phyloP scores from a whole-genome alignment of 371 early-diverging fungal species.

The Mucor piriformis region DNA sequence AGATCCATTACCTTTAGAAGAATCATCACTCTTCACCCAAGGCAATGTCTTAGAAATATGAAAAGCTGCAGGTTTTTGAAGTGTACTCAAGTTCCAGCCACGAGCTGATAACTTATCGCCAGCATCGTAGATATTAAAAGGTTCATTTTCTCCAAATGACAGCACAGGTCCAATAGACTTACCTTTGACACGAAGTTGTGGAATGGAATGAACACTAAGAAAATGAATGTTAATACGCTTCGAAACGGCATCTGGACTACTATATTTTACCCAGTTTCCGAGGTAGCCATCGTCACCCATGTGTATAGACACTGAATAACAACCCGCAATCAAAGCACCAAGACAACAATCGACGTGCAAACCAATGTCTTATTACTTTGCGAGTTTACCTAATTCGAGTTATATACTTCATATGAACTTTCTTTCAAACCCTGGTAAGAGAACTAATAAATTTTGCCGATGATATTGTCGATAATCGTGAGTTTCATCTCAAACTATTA shows the following conservation, averaged over 20 bases:
- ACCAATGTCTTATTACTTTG: conserved; percentile 80
- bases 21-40: conserved; percentile 74
- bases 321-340: conserved; percentile 94
- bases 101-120: conserved; percentile 74
- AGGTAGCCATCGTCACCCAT: conserved; percentile 90
- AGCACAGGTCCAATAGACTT: conserved; percentile 86
- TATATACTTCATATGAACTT: no score
- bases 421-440: no score
- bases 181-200: conserved; percentile 82
- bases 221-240: background rate
- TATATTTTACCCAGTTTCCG: conserved; percentile 44
- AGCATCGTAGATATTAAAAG: conserved; percentile 82
- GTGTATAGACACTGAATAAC: conserved; percentile 92
- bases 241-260: no score
- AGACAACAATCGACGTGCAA: conserved; percentile 96
- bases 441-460: no score
- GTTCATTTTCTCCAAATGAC: conserved; percentile 75
- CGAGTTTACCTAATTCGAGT: conserved; percentile 79
- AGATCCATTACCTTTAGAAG: conserved; percentile 68
- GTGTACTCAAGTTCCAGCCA: conserved; percentile 88
- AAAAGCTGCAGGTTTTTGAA: conserved; percentile 89
- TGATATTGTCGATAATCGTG: no score
- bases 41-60: conserved; percentile 91
- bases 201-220: conserved; percentile 58
- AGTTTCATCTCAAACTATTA: no score